phyloP scores from a whole-genome alignment of 495 filamentous ascomycete genomes.

The Penicillium parvum region DNA sequence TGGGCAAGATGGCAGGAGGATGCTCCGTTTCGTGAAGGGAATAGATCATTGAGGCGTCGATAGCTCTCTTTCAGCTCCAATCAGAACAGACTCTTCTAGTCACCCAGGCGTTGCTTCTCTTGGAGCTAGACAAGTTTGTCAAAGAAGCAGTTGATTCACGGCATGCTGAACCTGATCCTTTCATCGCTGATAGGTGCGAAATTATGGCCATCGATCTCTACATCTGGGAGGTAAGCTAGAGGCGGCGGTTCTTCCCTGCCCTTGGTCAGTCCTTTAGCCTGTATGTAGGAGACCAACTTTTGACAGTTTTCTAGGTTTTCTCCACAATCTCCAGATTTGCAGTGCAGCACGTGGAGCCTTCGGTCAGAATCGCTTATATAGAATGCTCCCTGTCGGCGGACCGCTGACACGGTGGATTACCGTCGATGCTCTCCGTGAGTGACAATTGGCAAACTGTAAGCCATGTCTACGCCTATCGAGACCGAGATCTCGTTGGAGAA shows the following conservation, averaged over 20 bases:
- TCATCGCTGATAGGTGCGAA: constrained; percentile 28
- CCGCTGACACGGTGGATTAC: neutral
- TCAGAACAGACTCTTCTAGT: neutral
- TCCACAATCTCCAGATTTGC: constrained; percentile 8
- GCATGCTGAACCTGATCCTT: no score
- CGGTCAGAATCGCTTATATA: no score
- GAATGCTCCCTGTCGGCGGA: neutral
- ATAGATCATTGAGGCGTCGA: constrained; percentile 6
- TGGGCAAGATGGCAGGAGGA: neutral
- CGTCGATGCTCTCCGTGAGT: neutral
- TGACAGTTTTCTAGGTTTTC: constrained; percentile 5
- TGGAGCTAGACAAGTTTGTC: no score
- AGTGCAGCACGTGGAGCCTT: constrained; percentile 9
- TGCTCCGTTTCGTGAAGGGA: constrained; percentile 7
- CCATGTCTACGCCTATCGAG: constrained; percentile 11
- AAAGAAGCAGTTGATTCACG: no score
- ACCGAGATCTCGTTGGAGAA: constrained; percentile 22
- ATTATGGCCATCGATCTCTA: neutral
- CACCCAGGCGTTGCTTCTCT: constrained; percentile 8
- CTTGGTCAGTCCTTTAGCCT: constrained; percentile 18
- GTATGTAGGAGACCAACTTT: neutral
- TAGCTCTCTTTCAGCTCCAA: constrained; percentile 8
- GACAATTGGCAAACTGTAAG: neutral
- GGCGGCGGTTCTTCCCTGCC: no score
- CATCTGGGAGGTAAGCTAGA: no score